Evolutionary conservation across 768 basidiomycete species (phyloP).

Genomic region (Xerocomus spinulosus): DNA sequence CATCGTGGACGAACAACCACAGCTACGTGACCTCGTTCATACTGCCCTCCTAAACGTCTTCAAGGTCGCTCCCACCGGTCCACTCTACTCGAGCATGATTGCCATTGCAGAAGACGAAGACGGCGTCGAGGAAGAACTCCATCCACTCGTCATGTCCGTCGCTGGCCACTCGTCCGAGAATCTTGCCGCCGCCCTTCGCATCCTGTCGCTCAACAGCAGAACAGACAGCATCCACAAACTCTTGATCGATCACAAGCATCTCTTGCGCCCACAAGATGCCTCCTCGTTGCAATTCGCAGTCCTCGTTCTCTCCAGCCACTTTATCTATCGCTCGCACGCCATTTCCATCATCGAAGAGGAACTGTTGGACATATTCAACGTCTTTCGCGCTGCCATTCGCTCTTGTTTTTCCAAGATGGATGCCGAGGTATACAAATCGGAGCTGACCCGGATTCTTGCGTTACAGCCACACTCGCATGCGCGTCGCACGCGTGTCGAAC

Average conservation of each 20-base stretch:
- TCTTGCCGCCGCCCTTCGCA: slow-evolving; percentile 51
- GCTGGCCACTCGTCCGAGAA: slow-evolving; percentile 50
- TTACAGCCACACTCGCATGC: slow-evolving; percentile 34
- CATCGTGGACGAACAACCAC: slow-evolving; percentile 37
- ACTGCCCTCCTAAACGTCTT: slow-evolving; percentile 45
- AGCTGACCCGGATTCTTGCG: slow-evolving; percentile 44
- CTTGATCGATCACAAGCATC: slow-evolving; percentile 44
- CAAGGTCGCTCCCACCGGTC: slow-evolving; percentile 43
- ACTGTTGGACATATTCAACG: slow-evolving; percentile 41
- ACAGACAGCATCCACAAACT: slow-evolving; percentile 35
- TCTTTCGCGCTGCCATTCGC: slow-evolving; percentile 42
- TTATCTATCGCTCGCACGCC: slow-evolving; percentile 28
- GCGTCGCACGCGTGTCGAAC: slow-evolving; percentile 45
- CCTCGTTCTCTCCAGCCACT: slow-evolving; percentile 31
- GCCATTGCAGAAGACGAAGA: slow-evolving; percentile 34
- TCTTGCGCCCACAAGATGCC: slow-evolving; percentile 60
- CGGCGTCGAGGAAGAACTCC: slow-evolving; percentile 33
- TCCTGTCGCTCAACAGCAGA: slow-evolving; percentile 39
- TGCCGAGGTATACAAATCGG: slow-evolving; percentile 35
- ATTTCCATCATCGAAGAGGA: slow-evolving; percentile 49
- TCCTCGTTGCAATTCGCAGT: slow-evolving; percentile 43
- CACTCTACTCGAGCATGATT: slow-evolving; percentile 43
- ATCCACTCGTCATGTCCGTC: slow-evolving; percentile 33
- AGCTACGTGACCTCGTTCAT: slow-evolving; percentile 44
- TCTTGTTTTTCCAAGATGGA: slow-evolving; percentile 46